Percentiles rank a stretch among this genome's conserved stretches.
Evolutionary conservation across 2,329 filamentous ascomycete genomes (phyloP).

Genomic region (Onygenales sp.): DNA sequence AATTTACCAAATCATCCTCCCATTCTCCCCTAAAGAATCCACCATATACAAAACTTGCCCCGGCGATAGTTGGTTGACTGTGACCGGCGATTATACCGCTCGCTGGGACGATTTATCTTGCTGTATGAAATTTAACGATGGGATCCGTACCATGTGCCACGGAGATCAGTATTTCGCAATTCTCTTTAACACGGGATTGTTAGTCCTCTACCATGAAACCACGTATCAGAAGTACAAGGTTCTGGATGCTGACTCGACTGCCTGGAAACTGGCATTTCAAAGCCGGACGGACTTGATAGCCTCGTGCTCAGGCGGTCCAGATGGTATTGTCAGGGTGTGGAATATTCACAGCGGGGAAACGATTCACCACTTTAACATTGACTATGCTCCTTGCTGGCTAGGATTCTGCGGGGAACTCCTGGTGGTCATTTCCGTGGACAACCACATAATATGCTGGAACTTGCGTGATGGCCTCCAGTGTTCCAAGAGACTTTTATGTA

Average conservation of each 20-base stretch:
- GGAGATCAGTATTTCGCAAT: constrained; percentile 16
- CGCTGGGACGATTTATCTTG: constrained; percentile 25
- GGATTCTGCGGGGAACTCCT: constrained; percentile 19
- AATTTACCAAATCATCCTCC: no score
- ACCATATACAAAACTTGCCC: background rate
- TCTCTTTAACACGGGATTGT: constrained; percentile 13
- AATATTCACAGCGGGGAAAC: constrained; percentile 18
- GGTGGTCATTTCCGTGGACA: constrained; percentile 18
- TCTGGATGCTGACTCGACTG: constrained; percentile 21
- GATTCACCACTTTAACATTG: constrained; percentile 16
- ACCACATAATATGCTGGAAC: constrained; percentile 21
- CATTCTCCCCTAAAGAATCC: no score
- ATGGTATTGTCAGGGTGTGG: constrained; percentile 23
- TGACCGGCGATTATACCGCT: constrained; percentile 15
- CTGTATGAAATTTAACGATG: constrained; percentile 19
- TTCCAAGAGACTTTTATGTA: constrained; percentile 16
- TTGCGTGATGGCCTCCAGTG: constrained; percentile 12
- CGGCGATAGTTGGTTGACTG: constrained; percentile 10
- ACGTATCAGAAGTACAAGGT: constrained; percentile 16
- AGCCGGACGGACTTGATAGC: constrained; percentile 20
- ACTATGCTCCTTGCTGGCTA: constrained; percentile 14
- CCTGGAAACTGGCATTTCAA: constrained; percentile 24
- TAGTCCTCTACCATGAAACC: constrained; percentile 15
- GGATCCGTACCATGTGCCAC: constrained; percentile 9
- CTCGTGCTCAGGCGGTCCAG: constrained; percentile 21